Base-by-base conservation (phyloP, 129 eudicot species). In the Chrysanthemum makinoi region DNA sequence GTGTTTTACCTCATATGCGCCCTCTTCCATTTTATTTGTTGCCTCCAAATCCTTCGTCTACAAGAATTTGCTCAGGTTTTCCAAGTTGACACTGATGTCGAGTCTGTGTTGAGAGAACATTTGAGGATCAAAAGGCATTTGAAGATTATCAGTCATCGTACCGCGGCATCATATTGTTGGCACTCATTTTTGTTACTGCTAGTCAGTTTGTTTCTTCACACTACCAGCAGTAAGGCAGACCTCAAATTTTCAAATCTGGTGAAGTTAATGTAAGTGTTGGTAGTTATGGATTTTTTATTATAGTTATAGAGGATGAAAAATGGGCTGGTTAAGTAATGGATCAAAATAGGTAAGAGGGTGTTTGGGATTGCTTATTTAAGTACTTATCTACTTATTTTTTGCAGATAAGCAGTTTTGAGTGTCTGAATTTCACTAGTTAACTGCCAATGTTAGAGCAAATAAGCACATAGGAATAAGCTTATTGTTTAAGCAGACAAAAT, bases 21-120 rank as follows among this genome's bases (percentile, higher is more conserved):
- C 56, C 95, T 92, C 19, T 92, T 92, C 77, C 96, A 96, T 17
- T 82, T 92, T 49, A 85, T 89, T 46, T 92, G 98, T 77, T 85
- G 75, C 82, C 98, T 92, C 49, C 98, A 92, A 74, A 89, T 92
- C 19, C 91, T 92, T 50, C 96, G 98, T 3, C 65, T 92, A 3
- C 85, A 86, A 62, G 97, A 91, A 68, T 91, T 91, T 49, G 97
- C 93, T 15, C 78, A 54, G 62, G 87, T 89, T 49, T 92, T 89
- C 81, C 87, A 85, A 47, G 73, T 69, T 0, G 84, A 88, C 44
- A 85, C 91, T 3, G 95, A 92, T 68, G 96, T 88, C 16, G 90
- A 83, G 44, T 74, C 94, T 0, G 88, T 91, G 46, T 48, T 91
- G 76, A 80, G 80, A 26, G 97, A 88, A 62, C 97, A 91, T 79